phyloP scores from a whole-genome alignment of 352 stramenopile genomes.

The Globisporangium parvum region DNA sequence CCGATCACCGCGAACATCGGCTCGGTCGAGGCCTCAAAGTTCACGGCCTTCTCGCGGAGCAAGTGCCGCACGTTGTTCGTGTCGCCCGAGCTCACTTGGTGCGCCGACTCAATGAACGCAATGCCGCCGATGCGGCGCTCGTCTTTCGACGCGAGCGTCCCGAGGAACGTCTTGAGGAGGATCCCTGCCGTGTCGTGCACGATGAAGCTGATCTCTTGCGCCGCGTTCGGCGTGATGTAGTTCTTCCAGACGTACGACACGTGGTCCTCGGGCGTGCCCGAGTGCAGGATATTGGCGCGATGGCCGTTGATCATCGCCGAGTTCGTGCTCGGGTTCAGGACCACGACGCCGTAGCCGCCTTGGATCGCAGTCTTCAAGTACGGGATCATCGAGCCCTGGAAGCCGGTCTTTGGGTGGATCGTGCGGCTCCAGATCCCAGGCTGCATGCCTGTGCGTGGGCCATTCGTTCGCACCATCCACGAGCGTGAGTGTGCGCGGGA shows the following conservation, averaged over 20 bases:
- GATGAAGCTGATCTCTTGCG: constrained; percentile 83
- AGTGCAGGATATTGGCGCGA: constrained; percentile 78
- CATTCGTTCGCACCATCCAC: background rate
- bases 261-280: constrained; percentile 66
- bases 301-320: constrained; percentile 73
- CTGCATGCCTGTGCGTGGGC: constrained; percentile 38
- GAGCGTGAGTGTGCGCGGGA: background rate
- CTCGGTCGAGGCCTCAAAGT: constrained; percentile 78
- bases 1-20: constrained; percentile 82
- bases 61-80: constrained; percentile 44
- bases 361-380: constrained; percentile 85
- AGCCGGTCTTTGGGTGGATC: constrained; percentile 75
- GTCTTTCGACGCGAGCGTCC: constrained; percentile 47
- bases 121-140: constrained; percentile 65
- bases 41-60: constrained; percentile 64
- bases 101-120: constrained; percentile 80
- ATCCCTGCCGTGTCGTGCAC: constrained; percentile 63
- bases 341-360: constrained; percentile 72
- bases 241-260: constrained; percentile 85
- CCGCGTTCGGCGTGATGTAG: constrained; percentile 75
- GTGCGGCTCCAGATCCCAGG: constrained; percentile 66
- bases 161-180: constrained; percentile 69
- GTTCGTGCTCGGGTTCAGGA: constrained; percentile 84
- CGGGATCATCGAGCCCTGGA: constrained; percentile 84
- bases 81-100: constrained; percentile 61